A percentile compares a stretch with the other conserved stretches of the same genome.
Conservation (phyloP, 202 grass and related monocot genomes). For the Panicum virgatum region DNA sequence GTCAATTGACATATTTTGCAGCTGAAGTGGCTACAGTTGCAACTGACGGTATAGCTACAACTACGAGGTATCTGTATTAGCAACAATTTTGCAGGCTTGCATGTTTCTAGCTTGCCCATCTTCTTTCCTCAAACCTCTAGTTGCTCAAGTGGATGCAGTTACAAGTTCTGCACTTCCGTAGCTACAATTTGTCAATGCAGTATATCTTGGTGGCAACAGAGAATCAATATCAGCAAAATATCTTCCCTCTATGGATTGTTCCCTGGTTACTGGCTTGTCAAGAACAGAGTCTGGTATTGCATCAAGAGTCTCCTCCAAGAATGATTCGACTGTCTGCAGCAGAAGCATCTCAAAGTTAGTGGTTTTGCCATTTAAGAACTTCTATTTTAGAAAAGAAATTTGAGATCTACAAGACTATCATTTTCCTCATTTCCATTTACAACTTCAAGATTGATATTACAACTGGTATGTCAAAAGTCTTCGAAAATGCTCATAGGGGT, state of each 20-base stretch:
- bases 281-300: conserved; percentile 64
- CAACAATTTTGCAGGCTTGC: neutral
- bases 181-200: conserved; percentile 5
- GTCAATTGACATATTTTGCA: neutral
- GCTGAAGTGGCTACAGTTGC: neutral
- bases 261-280: conserved; percentile 49
- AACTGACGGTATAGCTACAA: neutral
- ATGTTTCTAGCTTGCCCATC: neutral
- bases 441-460: neutral
- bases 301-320: conserved; percentile 86
- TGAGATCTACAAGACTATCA: neutral
- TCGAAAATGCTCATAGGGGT: too few relatives aligned
- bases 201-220: conserved; percentile 62
- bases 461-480: neutral
- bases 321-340: conserved; percentile 71
- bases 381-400: conserved; percentile 10
- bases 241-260: conserved; percentile 39
- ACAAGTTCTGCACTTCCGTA: conserved; percentile 31
- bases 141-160: conserved; percentile 29
- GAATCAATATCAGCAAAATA: conserved; percentile 58
- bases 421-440: conserved; percentile 14
- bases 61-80: neutral
- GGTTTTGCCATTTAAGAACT: neutral
- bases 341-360: conserved; percentile 25
- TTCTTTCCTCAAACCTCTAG: neutral